Evolutionary conservation across 768 basidiomycete genomes (phyloP).

Genomic region (Ephemerocybe angulata): DNA sequence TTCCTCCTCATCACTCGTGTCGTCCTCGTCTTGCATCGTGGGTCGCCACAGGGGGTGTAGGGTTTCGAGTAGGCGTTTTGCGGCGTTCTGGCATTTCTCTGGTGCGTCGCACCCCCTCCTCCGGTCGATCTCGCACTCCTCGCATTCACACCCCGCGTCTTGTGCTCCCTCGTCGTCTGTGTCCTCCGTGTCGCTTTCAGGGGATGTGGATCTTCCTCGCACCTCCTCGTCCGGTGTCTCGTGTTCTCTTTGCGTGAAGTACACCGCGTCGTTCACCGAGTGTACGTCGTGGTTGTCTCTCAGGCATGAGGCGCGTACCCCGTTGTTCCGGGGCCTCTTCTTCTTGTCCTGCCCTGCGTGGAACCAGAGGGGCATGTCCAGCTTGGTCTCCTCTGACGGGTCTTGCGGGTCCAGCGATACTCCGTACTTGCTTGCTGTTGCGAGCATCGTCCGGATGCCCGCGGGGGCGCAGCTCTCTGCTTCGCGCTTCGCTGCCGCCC

Average conservation of each 20-base stretch:
- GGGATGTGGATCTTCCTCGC: too few relatives aligned
- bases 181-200: too few relatives aligned
- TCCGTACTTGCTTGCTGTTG: background rate
- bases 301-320: background rate
- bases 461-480: background rate
- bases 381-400: background rate
- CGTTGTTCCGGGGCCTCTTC: background rate
- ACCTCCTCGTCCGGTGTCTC: background rate
- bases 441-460: background rate
- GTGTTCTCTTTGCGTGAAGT: background rate
- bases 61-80: background rate
- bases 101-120: background rate
- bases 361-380: background rate
- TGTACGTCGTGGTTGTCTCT: background rate
- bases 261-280: background rate
- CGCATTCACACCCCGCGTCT: background rate
- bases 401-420: background rate
- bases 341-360: background rate
- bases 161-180: background rate
- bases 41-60: background rate
- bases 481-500: background rate
- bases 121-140: background rate
- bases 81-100: background rate
- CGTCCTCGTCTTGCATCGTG: background rate
- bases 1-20: too few relatives aligned